Conservation (phyloP, 495 filamentous ascomycete species). For the Neurospora sublineolata region DNA sequence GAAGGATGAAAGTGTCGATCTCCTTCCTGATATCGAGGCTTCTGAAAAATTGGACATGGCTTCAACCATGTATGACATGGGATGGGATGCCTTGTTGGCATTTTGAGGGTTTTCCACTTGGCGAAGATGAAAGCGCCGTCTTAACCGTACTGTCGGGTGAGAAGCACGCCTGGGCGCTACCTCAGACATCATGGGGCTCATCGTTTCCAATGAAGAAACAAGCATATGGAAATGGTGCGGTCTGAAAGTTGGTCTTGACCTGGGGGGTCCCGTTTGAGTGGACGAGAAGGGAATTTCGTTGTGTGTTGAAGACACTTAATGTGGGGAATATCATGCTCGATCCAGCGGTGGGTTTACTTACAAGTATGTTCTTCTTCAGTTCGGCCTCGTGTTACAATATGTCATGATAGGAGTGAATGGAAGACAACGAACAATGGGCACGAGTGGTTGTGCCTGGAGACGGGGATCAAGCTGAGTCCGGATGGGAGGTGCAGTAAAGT, state of each 20-base stretch:
- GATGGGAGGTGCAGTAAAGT: no score
- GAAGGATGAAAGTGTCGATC: background rate
- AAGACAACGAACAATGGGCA: background rate
- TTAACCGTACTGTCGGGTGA: background rate
- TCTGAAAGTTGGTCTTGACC: background rate
- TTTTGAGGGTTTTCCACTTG: background rate
- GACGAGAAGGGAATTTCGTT: background rate
- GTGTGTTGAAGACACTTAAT: background rate
- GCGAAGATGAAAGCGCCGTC: background rate
- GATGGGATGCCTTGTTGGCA: background rate
- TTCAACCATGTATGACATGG: background rate
- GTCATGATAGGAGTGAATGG: background rate
- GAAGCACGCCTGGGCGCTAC: background rate
- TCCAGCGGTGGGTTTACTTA: background rate
- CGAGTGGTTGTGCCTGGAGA: background rate
- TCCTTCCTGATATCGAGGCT: background rate
- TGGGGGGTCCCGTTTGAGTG: background rate
- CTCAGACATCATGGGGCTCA: background rate
- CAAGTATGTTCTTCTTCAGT: background rate
- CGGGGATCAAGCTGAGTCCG: background rate
- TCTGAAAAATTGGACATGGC: background rate
- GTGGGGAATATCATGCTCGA: background rate
- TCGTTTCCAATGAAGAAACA: background rate
- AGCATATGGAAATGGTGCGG: background rate
- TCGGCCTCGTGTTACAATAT: background rate